Evolutionary conservation across 805 yeast genomes (phyloP).

Genomic region (Spathaspora girioi): DNA sequence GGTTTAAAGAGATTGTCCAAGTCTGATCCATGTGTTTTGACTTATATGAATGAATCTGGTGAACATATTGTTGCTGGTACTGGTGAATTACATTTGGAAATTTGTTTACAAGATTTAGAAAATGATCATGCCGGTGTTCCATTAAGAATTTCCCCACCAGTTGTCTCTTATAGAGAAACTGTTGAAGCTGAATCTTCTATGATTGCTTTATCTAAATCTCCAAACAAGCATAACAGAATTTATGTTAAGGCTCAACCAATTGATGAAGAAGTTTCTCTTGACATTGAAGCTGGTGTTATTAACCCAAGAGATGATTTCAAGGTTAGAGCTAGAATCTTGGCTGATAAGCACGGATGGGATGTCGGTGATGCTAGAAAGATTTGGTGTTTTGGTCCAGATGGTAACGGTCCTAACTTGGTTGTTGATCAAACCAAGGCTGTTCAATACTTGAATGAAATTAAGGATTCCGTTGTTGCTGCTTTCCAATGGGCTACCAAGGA

Average conservation of each 20-base stretch:
- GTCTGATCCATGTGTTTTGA: slow-evolving; percentile 98
- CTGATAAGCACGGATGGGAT: slow-evolving; percentile 99
- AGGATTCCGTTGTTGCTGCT: slow-evolving; percentile 99
- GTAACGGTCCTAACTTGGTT: slow-evolving; percentile 97
- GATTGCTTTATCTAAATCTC: slow-evolving; percentile 97
- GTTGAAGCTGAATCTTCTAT: slow-evolving; percentile 91
- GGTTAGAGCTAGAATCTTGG: slow-evolving; percentile 97
- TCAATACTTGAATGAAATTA: slow-evolving; percentile 97
- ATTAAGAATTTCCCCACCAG: slow-evolving; percentile 95
- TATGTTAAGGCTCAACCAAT: slow-evolving; percentile 96
- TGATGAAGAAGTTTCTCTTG: slow-evolving; percentile 86
- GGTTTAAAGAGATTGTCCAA: slow-evolving; percentile 99
- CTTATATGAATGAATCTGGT: slow-evolving; percentile 88
- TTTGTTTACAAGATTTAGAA: slow-evolving; percentile 93
- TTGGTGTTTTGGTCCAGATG: slow-evolving; percentile 99
- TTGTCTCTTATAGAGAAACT: slow-evolving; percentile 98
- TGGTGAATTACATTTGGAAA: slow-evolving; percentile 99
- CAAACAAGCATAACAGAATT: slow-evolving; percentile 99
- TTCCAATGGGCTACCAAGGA: slow-evolving; percentile 99
- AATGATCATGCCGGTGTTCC: slow-evolving; percentile 99
- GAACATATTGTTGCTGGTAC: slow-evolving; percentile 99
- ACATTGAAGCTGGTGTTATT: slow-evolving; percentile 90
- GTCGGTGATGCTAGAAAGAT: slow-evolving; percentile 99
- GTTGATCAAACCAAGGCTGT: slow-evolving; percentile 99
- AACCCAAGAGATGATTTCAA: slow-evolving; percentile 97